phyloP scores from a whole-genome alignment of 768 basidiomycete genomes.

The Galerina sulciceps region DNA sequence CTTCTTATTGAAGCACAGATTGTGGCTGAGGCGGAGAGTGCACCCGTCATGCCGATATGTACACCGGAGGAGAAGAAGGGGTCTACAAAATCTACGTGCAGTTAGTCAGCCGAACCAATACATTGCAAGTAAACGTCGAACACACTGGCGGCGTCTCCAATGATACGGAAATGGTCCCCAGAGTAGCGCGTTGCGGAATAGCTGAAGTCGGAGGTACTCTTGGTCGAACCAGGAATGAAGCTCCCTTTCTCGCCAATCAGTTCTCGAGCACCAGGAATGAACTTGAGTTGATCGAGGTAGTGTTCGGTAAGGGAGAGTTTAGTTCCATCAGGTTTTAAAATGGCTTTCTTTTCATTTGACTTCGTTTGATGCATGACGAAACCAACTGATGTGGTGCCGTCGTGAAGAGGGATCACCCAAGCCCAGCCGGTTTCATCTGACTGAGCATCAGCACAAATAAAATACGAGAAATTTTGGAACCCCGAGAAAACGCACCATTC shows the following conservation, averaged over 20 bases:
- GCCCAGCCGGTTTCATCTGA: constrained; percentile 58
- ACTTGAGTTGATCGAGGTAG: constrained; percentile 41
- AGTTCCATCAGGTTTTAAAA: constrained; percentile 11
- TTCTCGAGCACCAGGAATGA: constrained; percentile 31
- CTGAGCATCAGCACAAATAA: background rate
- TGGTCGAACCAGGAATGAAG: constrained; percentile 20
- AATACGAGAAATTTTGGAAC: too few species aligned
- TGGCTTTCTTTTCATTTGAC: constrained; percentile 35
- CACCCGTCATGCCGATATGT: constrained; percentile 44
- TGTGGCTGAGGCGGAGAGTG: constrained; percentile 40
- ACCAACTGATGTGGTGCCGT: constrained; percentile 53
- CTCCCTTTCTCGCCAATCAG: constrained; percentile 33
- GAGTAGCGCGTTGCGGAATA: constrained; percentile 38
- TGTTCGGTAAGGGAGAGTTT: constrained; percentile 31
- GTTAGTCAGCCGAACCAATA: background rate
- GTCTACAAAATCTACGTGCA: constrained; percentile 44
- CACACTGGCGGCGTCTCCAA: constrained; percentile 47
- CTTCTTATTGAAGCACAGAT: constrained; percentile 40
- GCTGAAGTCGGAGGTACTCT: constrained; percentile 39
- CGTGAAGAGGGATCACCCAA: constrained; percentile 59
- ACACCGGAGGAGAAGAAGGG: constrained; percentile 51
- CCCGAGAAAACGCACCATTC: constrained; percentile 51
- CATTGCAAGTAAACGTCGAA: background rate
- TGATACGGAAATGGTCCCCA: constrained; percentile 37
- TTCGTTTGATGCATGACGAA: constrained; percentile 47